Conservation (phyloP, 352 stramenopile genomes). For the Pythium guiyangense region DNA sequence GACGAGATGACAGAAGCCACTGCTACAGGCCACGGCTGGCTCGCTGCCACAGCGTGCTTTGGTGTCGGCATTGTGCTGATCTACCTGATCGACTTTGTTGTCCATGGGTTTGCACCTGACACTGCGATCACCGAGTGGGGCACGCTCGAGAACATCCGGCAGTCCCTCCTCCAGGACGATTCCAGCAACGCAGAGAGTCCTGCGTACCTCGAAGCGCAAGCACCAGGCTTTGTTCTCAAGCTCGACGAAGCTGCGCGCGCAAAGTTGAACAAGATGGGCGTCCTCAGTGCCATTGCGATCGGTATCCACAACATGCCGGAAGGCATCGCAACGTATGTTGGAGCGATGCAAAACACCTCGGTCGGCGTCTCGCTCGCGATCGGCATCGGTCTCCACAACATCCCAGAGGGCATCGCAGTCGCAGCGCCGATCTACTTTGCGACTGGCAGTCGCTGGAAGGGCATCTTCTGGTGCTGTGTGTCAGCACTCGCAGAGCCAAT, state of each 20-base stretch:
- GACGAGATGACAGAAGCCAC: too few species aligned
- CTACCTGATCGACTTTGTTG: slow-evolving; percentile 45
- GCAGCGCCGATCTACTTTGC: slow-evolving; percentile 96
- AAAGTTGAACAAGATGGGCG: slow-evolving; percentile 44
- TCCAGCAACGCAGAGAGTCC: slow-evolving; percentile 11
- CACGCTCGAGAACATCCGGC: slow-evolving; percentile 21
- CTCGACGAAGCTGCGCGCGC: too few species aligned
- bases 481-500: slow-evolving; percentile 89
- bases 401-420: slow-evolving; percentile 95
- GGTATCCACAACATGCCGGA: slow-evolving; percentile 96
- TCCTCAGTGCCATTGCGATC: slow-evolving; percentile 92
- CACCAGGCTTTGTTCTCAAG: slow-evolving; percentile 3
- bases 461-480: slow-evolving; percentile 91
- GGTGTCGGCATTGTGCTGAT: slow-evolving; percentile 73
- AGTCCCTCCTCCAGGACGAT: slow-evolving; percentile 27
- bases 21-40: slow-evolving; percentile 42
- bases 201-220: slow-evolving; percentile 25
- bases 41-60: slow-evolving; percentile 83
- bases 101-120: slow-evolving; percentile 29
- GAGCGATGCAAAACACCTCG: slow-evolving; percentile 62
- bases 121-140: slow-evolving; percentile 27
- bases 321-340: slow-evolving; percentile 93
- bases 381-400: slow-evolving; percentile 96
- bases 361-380: slow-evolving; percentile 60
- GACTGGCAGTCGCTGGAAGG: slow-evolving; percentile 91